Evolutionary conservation across 2,329 filamentous ascomycete genomes (phyloP), one percentile per base, ranked within the genome.

Genomic region (Colletotrichum kahawae): DNA sequence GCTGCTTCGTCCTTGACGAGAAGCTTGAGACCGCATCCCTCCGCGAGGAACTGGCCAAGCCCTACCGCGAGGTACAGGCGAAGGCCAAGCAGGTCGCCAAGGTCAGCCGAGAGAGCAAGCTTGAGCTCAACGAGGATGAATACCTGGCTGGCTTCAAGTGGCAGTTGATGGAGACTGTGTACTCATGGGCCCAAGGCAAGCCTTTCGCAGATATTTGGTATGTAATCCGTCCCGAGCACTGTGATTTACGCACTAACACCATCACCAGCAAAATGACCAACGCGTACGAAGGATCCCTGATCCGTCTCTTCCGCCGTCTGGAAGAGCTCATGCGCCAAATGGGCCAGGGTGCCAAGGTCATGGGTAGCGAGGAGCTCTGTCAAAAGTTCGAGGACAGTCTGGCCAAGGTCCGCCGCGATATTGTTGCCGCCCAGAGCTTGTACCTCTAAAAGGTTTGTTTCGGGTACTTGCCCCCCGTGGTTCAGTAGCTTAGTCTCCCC

Each of bases 1-100:
- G 95, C 80, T 96, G 95, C 81, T 98, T 99, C 86, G 97, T 99
- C 78, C 98, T 98, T 79, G 97, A 99, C 82, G 97, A 99, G 86
- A 98, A 97, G 88, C 93, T 95, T 63, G 94, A 96, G 79, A 92
- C 96, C 14, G 87, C 92, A 4, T 90, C 92, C 16, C 88, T 98
- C 64, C 94, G 93, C 80, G 95, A 98, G 79, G 95, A 98, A 76
- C 89, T 98, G 36, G 91, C 92, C 71, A 97, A 97, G 86, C 95
- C 95, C 18, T 97, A 92, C 83, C 91, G 94, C 65, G 95, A 97
- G 82, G 94, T 99, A 51, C 94, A 97, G 83, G 91, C 93, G 27
- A 95, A 98, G 85, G 97, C 97, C 12, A 90, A 94, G 76, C 92
- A 94, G 67, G 93, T 99, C 76, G 97, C 96, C 78, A 98, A 98